Evolutionary conservation across 2,329 filamentous ascomycete species (phyloP).

Genomic region (Penicillium sp.): DNA sequence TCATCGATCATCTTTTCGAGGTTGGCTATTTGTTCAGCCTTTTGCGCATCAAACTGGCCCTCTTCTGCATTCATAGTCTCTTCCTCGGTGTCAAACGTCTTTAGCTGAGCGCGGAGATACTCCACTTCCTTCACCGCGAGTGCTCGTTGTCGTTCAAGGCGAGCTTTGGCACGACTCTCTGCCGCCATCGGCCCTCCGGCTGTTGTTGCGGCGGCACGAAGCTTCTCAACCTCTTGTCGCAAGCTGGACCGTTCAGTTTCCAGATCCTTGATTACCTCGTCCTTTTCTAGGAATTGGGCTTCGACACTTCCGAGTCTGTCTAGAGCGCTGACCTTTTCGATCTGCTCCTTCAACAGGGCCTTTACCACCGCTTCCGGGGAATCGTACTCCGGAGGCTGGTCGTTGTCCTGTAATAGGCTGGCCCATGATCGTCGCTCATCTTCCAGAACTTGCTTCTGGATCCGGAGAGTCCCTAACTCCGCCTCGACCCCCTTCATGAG

Average conservation of each 20-base stretch:
- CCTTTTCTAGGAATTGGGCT: slow-evolving; percentile 76
- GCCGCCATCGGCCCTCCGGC: slow-evolving; percentile 53
- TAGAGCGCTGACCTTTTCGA: slow-evolving; percentile 78
- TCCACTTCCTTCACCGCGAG: slow-evolving; percentile 92
- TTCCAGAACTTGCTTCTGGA: slow-evolving; percentile 85
- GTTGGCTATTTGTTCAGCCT: slow-evolving; percentile 74
- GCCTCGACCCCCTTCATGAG: slow-evolving; percentile 74
- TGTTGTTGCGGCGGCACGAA: slow-evolving; percentile 56
- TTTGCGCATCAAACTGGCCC: slow-evolving; percentile 72
- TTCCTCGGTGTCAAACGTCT: slow-evolving; percentile 86
- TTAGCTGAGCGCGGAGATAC: slow-evolving; percentile 89
- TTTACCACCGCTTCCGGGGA: slow-evolving; percentile 86
- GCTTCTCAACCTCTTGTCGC: slow-evolving; percentile 71
- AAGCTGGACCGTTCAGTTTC: slow-evolving; percentile 72
- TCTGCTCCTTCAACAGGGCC: slow-evolving; percentile 79
- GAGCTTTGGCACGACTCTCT: slow-evolving; percentile 70
- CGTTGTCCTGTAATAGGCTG: slow-evolving; percentile 76
- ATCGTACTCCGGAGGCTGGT: slow-evolving; percentile 73
- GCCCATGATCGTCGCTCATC: slow-evolving; percentile 89
- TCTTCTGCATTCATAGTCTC: slow-evolving; percentile 77
- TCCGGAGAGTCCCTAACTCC: slow-evolving; percentile 77
- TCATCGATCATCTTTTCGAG: slow-evolving; percentile 85
- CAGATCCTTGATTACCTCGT: slow-evolving; percentile 73
- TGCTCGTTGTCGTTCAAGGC: slow-evolving; percentile 82
- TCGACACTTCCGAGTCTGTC: slow-evolving; percentile 80